These are phyloP conservation scores for Entophlyctis luteolus DNA, from an alignment of 192 early-diverging fungal genomes.

Conservation along the genomic window DNA sequence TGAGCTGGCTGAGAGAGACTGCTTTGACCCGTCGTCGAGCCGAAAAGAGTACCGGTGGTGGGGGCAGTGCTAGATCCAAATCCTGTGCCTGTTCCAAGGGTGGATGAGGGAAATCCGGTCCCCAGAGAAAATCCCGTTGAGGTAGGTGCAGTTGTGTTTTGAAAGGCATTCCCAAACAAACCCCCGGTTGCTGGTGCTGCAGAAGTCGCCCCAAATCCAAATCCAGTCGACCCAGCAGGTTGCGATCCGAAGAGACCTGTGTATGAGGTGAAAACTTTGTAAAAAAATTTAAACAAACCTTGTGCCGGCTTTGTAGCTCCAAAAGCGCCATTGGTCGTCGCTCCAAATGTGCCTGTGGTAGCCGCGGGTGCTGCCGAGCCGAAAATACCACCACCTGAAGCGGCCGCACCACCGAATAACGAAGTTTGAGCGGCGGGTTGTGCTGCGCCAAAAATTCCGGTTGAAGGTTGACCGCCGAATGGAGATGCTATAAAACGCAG, in stretches of 20 bases:
- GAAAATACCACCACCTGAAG: conserved; percentile 29
- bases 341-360: not conserved
- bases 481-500: conserved; percentile 13
- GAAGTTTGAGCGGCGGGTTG: conserved; percentile 2
- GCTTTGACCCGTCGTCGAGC: not conserved
- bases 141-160: not conserved
- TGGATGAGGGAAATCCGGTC: conserved; percentile 13
- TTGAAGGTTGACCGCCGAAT: conserved; percentile 1
- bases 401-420: not conserved
- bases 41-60: conserved; percentile 7
- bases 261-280: not conserved
- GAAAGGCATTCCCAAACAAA: conserved; percentile 22
- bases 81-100: not conserved
- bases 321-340: too few species aligned
- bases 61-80: not conserved
- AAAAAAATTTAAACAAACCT: not conserved
- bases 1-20: conserved; percentile 12
- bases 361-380: conserved; percentile 21
- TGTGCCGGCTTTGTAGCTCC: too few species aligned
- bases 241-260: conserved; percentile 15
- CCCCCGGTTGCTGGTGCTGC: not conserved
- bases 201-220: conserved; percentile 24
- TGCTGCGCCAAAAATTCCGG: conserved; percentile 11
- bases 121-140: not conserved
- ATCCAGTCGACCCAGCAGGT: conserved; percentile 10